Evolutionary conservation across 2,329 filamentous ascomycete species (phyloP).

Genomic region (Colletotrichum lupini): DNA sequence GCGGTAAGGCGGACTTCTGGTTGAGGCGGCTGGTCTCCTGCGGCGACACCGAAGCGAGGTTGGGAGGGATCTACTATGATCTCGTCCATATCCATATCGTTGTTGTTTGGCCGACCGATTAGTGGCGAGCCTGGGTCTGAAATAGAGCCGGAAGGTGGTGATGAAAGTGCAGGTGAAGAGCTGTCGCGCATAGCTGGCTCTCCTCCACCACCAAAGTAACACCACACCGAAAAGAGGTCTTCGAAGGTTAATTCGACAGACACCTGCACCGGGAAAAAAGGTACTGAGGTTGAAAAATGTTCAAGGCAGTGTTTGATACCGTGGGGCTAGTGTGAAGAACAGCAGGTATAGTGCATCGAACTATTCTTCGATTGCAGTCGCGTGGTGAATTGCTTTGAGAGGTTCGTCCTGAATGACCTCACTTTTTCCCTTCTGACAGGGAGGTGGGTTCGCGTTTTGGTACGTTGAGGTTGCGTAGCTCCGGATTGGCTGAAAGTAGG

Average conservation of each 20-base stretch:
- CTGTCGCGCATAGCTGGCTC: conserved; percentile 45
- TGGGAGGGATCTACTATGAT: conserved; percentile 59
- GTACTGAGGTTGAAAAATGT: neutral
- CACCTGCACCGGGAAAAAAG: neutral
- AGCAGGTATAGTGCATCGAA: conserved; percentile 14
- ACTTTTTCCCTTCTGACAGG: conserved; percentile 23
- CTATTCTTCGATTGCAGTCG: neutral
- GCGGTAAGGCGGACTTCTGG: conserved; percentile 56
- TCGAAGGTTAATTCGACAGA: neutral
- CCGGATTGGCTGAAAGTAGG: conserved; percentile 28
- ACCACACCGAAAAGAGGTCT: conserved; percentile 12
- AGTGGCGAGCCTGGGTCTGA: conserved; percentile 61
- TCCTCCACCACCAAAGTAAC: conserved; percentile 29
- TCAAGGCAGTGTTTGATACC: neutral
- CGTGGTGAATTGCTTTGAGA: conserved; percentile 2
- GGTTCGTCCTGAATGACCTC: conserved; percentile 36
- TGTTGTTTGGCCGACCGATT: conserved; percentile 39
- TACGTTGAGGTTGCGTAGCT: conserved; percentile 22
- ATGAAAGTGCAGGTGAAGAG: conserved; percentile 62
- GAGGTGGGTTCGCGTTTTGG: conserved; percentile 20
- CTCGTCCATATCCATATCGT: conserved; percentile 57
- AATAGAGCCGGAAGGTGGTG: conserved; percentile 61
- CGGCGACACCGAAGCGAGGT: conserved; percentile 46
- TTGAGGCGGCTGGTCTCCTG: conserved; percentile 35
- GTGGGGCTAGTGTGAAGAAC: neutral